phyloP scores from a whole-genome alignment of 2,329 filamentous ascomycete species.

The Fusarium setosum region DNA sequence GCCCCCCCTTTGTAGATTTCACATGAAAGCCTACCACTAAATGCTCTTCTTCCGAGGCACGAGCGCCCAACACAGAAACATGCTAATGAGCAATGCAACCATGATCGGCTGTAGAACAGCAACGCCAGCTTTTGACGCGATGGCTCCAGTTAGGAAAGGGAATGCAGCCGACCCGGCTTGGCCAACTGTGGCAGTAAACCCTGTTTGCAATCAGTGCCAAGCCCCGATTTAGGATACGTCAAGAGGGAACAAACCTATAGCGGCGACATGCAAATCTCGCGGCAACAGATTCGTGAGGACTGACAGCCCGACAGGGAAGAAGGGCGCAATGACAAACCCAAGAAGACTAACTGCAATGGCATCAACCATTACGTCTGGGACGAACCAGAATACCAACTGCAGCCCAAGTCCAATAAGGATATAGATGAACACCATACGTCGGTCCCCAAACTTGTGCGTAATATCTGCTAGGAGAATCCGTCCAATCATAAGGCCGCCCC shows the following conservation, averaged over 20 bases:
- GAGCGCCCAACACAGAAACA: background rate
- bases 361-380: background rate
- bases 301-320: background rate
- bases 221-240: background rate
- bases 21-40: no score
- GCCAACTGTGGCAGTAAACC: background rate
- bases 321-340: background rate
- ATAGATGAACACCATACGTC: background rate
- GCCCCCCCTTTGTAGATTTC: no score
- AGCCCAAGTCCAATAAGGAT: background rate
- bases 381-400: background rate
- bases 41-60: no score
- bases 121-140: conserved; percentile 5
- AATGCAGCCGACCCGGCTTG: conserved; percentile 10
- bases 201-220: background rate
- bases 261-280: background rate
- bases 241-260: background rate
- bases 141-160: conserved; percentile 5
- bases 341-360: background rate
- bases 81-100: background rate
- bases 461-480: background rate
- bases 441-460: background rate
- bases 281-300: background rate
- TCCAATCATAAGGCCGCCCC: background rate
- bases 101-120: conserved; percentile 8